A percentile compares a stretch with the other conserved stretches of the same genome.
Evolutionary conservation across 2,329 filamentous ascomycete genomes (phyloP).

Genomic region (Scopulariopsis brevicaulis): DNA sequence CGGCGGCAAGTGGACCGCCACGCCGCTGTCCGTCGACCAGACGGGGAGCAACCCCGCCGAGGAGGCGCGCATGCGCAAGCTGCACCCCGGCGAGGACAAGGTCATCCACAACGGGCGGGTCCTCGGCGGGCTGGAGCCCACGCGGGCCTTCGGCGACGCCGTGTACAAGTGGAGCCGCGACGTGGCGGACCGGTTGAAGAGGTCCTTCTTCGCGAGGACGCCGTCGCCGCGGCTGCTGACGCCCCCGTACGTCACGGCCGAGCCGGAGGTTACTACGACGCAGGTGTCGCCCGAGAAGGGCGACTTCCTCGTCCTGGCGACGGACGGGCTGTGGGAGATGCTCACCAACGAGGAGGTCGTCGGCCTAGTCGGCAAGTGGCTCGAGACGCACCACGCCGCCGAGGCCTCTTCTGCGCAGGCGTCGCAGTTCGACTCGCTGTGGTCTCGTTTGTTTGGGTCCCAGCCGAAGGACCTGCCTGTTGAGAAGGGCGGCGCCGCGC

Average conservation of each 20-base stretch:
- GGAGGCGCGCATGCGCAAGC: conserved; percentile 66
- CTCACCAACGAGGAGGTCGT: conserved; percentile 97
- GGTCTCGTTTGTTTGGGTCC: conserved; percentile 45
- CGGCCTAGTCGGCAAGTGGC: conserved; percentile 91
- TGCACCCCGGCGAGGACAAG: conserved; percentile 81
- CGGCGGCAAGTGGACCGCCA: conserved; percentile 88
- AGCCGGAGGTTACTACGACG: conserved; percentile 88
- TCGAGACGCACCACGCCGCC: conserved; percentile 59
- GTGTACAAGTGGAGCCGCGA: conserved; percentile 93
- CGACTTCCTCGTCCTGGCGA: conserved; percentile 93
- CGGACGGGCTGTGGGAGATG: conserved; percentile 98
- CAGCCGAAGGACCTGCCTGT: conserved; percentile 54
- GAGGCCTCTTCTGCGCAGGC: conserved; percentile 32
- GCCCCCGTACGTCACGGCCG: conserved; percentile 93
- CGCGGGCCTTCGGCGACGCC: conserved; percentile 89
- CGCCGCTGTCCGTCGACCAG: conserved; percentile 81
- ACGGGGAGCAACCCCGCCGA: conserved; percentile 85
- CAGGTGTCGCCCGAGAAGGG: conserved; percentile 81
- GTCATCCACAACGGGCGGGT: conserved; percentile 86
- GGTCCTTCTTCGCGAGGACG: conserved; percentile 76
- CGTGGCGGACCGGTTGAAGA: conserved; percentile 70
- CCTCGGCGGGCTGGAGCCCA: conserved; percentile 83
- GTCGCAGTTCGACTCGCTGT: conserved; percentile 57
- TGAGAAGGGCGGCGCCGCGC: conserved; percentile 46
- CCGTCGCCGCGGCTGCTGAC: conserved; percentile 72